Evolutionary conservation across 768 basidiomycete genomes (phyloP), one percentile per base, ranked within the genome.

Genomic region (Mycena epipterygia): DNA sequence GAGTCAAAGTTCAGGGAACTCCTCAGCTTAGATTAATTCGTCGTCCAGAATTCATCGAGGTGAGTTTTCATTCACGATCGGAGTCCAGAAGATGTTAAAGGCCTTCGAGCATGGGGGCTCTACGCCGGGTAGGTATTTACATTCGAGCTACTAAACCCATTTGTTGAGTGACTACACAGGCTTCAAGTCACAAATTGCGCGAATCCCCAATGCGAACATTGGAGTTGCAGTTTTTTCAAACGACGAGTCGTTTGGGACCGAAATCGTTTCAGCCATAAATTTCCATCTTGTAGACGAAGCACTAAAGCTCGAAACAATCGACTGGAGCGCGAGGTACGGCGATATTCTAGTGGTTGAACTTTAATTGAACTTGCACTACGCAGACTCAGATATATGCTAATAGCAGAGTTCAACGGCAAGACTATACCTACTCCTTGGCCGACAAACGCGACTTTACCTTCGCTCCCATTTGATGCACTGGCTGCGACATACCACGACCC

Each of bases 211-310:
- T 25, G 67, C 76, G 25, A 69, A 73, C 42, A 29, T 81, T 12
- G 80, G 80, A 8, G 71, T 80, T 37, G 72, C 78, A 7, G 76
- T 81, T 30, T 68, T 79, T 17, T 74, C 70, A 13, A 81, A 79
- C 42, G 79, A 79, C 33, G 63, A 71, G 4, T 53, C 61, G 5
- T 74, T 74, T 25, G 79, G 78, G 7, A 35, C 6, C 27, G 17
- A 52, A 21, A 71, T 78, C 37, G 37, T 41, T 2, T 61, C 70
- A 33, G 53, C 75, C 19, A 73, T 81, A 39, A 78, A 76, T 56
- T 77, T 67, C 44, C 72, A 70, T 16, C 56, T 80, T 41, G 49
- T 80, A 1, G 79, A 81, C 46, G 60, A 73, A 19, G 72, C 66
- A 25, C 65, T 80, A 9, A 75, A 72, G 1, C 65, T 79, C 25